Evolutionary conservation across 768 basidiomycete genomes (phyloP), one percentile per base, ranked within the genome.

Genomic region (Dioszegia crocea): DNA sequence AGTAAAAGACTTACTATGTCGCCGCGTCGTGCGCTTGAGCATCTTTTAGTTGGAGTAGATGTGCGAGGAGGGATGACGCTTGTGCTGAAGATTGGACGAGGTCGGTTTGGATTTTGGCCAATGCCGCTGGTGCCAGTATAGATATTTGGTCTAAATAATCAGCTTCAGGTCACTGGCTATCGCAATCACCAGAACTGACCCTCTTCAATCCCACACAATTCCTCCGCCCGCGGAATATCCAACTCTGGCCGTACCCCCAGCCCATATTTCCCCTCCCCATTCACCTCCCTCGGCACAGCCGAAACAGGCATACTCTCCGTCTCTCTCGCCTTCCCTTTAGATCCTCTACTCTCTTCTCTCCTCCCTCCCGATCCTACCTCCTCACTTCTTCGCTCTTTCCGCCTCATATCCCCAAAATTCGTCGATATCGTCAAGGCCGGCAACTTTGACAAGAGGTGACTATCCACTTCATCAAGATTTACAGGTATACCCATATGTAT

Each of bases 401-500:
- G 21, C 33, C 40, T 48, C 29, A 82, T 78, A 43, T 87, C 82
- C 40, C 85, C 85, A 56, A 77, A 59, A 14, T 53, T 48, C 21
- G 90, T 91, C 27, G 84, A 84, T 49, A 96, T 89, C 62, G 91
- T 85, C 41, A 94, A 80, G 19, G 51, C 51, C 10, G 51, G 51
- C 24, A 53, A 40, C 26, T 31, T 53, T 24, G 51, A 23, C 51
- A 53, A 53, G 19, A 38, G 36, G 29, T 56, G 54, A 56, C 44
- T 29, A 72, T 74, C 33, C 36, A 94, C 85, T 79, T 97, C 93
- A 73, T 97, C 93, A 5, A 97, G 81, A 71, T 97, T 97, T 52
- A 97, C 89, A 3, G 93, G 93, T 45, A 97, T 86, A 23, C 93
- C 93, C 24, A 97, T 84, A 12, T 89, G 79, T 60, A 94, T 94